Conservation (phyloP, 345 rosid species). For the Durio zibethinus region DNA sequence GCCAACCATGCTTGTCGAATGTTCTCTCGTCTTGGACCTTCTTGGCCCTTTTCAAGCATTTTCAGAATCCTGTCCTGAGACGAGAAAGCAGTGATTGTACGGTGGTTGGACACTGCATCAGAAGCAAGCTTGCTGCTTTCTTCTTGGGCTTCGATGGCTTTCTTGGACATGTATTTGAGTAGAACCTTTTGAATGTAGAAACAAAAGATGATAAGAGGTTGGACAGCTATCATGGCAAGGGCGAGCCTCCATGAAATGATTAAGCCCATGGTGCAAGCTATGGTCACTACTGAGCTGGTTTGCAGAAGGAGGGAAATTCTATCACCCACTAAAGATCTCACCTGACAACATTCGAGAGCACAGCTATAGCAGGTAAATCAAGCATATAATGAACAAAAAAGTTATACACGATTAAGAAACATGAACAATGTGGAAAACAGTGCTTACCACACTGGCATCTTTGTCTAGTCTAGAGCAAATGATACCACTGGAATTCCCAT, state of each 20-base stretch:
- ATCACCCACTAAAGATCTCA: constrained; percentile 72
- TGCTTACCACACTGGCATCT: constrained; percentile 54
- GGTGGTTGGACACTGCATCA: not conserved
- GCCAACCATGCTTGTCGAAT: constrained; percentile 2
- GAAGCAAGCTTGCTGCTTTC: constrained; percentile 10
- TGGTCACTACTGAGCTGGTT: constrained; percentile 50
- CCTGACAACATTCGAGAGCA: too few species aligned
- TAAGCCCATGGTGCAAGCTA: constrained; percentile 69
- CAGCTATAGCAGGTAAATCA: too few species aligned
- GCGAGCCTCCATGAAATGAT: constrained; percentile 70
- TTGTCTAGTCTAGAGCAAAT: constrained; percentile 69
- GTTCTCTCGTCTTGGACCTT: constrained; percentile 3
- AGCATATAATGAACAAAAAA: too few species aligned
- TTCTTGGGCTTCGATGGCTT: constrained; percentile 9
- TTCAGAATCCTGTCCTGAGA: constrained; percentile 2
- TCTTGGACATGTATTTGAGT: not conserved
- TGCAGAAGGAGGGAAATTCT: constrained; percentile 55
- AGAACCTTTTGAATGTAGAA: not conserved
- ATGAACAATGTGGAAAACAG: too few species aligned
- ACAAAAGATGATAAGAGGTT: constrained; percentile 43
- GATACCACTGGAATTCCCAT: constrained; percentile 63
- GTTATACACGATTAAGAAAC: too few species aligned
- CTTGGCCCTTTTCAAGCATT: constrained; percentile 9
- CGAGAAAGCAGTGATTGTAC: constrained; percentile 12
- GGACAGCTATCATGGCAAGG: constrained; percentile 57